Conservation (phyloP, 768 basidiomycete genomes). For the Chlorophyllum brunneum region DNA sequence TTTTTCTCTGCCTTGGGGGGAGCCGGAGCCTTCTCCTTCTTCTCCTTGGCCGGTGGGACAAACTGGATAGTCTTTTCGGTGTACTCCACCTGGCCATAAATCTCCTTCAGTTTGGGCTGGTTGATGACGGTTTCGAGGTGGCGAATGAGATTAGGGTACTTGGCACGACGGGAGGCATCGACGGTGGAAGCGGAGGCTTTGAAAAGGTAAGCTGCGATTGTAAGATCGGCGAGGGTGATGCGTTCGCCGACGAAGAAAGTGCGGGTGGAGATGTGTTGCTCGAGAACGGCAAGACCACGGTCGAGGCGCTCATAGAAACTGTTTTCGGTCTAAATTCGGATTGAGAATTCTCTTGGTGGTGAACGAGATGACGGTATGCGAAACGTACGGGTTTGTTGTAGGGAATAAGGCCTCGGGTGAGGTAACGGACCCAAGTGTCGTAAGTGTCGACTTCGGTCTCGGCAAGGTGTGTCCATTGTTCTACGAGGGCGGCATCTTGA, state of each 20-base stretch:
- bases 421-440: slow-evolving; percentile 31
- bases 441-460: slow-evolving; percentile 57
- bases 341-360: too few species aligned
- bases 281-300: slow-evolving; percentile 61
- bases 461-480: slow-evolving; percentile 80
- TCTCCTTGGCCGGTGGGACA: slow-evolving; percentile 73
- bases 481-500: slow-evolving; percentile 71
- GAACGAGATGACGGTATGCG: too few species aligned
- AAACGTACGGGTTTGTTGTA: slow-evolving; percentile 79
- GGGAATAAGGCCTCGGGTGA: slow-evolving; percentile 50
- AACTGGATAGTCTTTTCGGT: slow-evolving; percentile 70
- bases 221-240: slow-evolving; percentile 89
- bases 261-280: slow-evolving; percentile 67
- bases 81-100: slow-evolving; percentile 60
- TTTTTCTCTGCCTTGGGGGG: slow-evolving; percentile 61
- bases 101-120: slow-evolving; percentile 69
- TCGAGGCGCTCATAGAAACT: slow-evolving; percentile 47
- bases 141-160: slow-evolving; percentile 76
- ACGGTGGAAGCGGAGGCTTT: slow-evolving; percentile 51
- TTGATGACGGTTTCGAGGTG: slow-evolving; percentile 85
- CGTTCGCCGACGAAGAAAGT: slow-evolving; percentile 95
- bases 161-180: slow-evolving; percentile 62
- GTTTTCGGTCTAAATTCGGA: slow-evolving; percentile 60
- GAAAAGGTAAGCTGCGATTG: slow-evolving; percentile 55
- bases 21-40: slow-evolving; percentile 60